Evolutionary conservation across 2,329 filamentous ascomycete species (phyloP).

Genomic region (Capronia epimyces): DNA sequence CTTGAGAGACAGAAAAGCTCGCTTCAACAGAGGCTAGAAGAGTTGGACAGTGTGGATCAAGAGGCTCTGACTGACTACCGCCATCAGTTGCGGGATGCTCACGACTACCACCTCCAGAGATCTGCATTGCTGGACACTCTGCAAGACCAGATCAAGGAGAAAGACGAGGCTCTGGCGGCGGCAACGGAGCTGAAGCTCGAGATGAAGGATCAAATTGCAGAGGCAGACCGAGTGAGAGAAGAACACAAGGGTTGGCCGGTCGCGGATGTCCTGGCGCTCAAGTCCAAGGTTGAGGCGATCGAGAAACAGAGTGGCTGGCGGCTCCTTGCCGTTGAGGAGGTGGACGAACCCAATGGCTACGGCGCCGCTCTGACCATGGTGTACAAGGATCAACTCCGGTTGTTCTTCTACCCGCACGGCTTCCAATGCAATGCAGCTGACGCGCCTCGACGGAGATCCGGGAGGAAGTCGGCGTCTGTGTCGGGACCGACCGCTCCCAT

Average conservation of each 20-base stretch:
- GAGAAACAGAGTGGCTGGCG: slow-evolving; percentile 44
- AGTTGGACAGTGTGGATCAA: slow-evolving; percentile 55
- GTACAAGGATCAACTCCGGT: slow-evolving; percentile 39
- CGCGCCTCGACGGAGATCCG: slow-evolving; percentile 22
- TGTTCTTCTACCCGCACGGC: slow-evolving; percentile 40
- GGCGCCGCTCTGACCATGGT: slow-evolving; percentile 39
- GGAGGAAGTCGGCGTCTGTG: slow-evolving; percentile 28
- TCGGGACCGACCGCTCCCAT: slow-evolving; percentile 31
- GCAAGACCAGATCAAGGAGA: slow-evolving; percentile 60
- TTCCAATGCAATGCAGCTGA: slow-evolving; percentile 31
- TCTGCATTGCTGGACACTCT: slow-evolving; percentile 62
- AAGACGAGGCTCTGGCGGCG: slow-evolving; percentile 59
- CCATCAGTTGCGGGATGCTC: slow-evolving; percentile 59
- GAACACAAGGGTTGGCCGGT: slow-evolving; percentile 85
- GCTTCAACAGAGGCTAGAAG: slow-evolving; percentile 65
- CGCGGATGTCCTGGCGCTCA: slow-evolving; percentile 71
- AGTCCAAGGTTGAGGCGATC: slow-evolving; percentile 54
- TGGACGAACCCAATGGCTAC: slow-evolving; percentile 24
- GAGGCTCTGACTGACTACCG: slow-evolving; percentile 70
- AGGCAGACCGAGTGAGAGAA: slow-evolving; percentile 77
- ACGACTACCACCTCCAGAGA: slow-evolving; percentile 65
- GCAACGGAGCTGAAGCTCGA: slow-evolving; percentile 62
- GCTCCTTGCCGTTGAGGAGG: slow-evolving; percentile 36
- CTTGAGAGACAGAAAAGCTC: slow-evolving; percentile 61
- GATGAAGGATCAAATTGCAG: slow-evolving; percentile 67